phyloP scores from a whole-genome alignment of 805 yeast species.

The Candida dajiaensis region DNA sequence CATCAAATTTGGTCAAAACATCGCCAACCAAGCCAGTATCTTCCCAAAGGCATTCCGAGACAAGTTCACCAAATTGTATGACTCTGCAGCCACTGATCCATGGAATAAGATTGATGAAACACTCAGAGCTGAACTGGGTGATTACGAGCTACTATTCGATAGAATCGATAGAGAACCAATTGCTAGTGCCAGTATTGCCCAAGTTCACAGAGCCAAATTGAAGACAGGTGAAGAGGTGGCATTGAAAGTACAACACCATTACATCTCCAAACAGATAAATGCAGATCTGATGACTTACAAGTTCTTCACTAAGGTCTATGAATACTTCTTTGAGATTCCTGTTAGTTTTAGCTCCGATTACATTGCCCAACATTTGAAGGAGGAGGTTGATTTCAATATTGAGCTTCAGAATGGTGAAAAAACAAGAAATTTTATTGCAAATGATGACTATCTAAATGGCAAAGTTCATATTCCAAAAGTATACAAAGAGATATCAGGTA shows the following conservation, averaged over 20 bases:
- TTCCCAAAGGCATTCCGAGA: constrained; percentile 62
- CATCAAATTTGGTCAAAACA: constrained; percentile 73
- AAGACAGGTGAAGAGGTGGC: constrained; percentile 49
- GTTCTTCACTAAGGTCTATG: constrained; percentile 45
- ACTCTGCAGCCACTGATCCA: constrained; percentile 56
- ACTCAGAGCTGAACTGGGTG: constrained; percentile 37
- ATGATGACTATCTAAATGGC: constrained; percentile 35
- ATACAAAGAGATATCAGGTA: constrained; percentile 39
- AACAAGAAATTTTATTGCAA: constrained; percentile 31
- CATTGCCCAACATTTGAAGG: constrained; percentile 47
- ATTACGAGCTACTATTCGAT: constrained; percentile 29
- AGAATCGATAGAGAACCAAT: constrained; percentile 50
- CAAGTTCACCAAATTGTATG: constrained; percentile 54
- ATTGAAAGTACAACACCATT: constrained; percentile 59
- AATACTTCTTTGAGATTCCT: constrained; percentile 58
- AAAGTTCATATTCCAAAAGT: constrained; percentile 52
- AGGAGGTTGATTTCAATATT: constrained; percentile 56
- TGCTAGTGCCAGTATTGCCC: constrained; percentile 75
- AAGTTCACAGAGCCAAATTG: constrained; percentile 53
- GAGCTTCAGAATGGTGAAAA: constrained; percentile 49
- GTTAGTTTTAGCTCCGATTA: constrained; percentile 49
- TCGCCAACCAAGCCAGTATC: constrained; percentile 67
- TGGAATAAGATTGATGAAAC: constrained; percentile 42
- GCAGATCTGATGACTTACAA: constrained; percentile 59
- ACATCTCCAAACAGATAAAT: constrained; percentile 51